Evolutionary conservation across 1,284 basidiomycete species (phyloP).

Genomic region (Tilletia walkeri): DNA sequence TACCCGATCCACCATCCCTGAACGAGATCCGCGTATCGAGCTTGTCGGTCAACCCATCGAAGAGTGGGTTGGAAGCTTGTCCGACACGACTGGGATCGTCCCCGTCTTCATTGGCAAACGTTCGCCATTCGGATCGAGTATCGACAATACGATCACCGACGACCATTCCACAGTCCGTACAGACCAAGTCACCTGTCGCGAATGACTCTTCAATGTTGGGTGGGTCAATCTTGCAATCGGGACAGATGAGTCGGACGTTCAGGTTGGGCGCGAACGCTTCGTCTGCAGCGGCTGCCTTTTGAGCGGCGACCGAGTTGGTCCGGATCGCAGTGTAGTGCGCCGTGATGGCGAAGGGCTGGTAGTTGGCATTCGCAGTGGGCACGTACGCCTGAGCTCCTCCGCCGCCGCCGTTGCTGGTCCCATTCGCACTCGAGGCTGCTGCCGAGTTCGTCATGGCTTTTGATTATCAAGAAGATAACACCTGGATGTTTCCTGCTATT

Average conservation of each 20-base stretch:
- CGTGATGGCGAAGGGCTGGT: conserved; percentile 20
- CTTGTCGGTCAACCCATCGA: conserved; percentile 85
- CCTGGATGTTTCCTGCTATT: too few species aligned
- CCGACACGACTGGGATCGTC: conserved; percentile 99
- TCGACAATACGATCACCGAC: conserved; percentile 95
- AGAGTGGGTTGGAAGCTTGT: conserved; percentile 84
- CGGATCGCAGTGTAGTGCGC: conserved; percentile 17
- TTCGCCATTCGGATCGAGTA: conserved; percentile 94
- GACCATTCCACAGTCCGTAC: conserved; percentile 91
- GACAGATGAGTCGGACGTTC: conserved; percentile 63
- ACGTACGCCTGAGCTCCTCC: conserved; percentile 9
- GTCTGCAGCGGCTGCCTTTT: conserved; percentile 20
- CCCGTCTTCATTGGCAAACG: conserved; percentile 93
- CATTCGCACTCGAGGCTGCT: not conserved
- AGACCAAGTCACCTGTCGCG: conserved; percentile 94
- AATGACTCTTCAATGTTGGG: conserved; percentile 96
- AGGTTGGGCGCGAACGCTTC: conserved; percentile 50
- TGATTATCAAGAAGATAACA: too few species aligned
- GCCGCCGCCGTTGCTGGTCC: not conserved
- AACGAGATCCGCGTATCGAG: conserved; percentile 92
- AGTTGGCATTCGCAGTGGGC: conserved; percentile 8
- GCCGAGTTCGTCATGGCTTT: not conserved
- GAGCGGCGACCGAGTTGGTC: conserved; percentile 13
- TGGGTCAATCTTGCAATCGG: conserved; percentile 86
- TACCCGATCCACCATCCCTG: conserved; percentile 87